Evolutionary conservation across 2,329 filamentous ascomycete species (phyloP).

Genomic region (Geosmithia flava): DNA sequence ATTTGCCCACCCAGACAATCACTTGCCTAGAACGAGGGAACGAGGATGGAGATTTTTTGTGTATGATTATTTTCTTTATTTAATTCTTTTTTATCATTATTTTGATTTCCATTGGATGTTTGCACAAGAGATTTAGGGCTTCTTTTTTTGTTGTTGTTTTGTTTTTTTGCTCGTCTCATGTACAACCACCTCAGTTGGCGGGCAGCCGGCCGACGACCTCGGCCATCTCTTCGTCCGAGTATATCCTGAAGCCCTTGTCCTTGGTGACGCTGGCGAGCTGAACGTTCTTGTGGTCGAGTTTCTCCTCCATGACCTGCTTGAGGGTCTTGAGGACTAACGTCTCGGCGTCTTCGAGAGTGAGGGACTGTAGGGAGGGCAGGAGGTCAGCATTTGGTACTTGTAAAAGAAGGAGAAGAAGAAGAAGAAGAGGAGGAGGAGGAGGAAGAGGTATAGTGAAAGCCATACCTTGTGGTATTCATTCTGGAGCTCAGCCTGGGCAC

Average conservation of each 20-base stretch:
- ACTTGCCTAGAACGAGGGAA: neutral
- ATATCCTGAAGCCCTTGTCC: slow-evolving; percentile 97
- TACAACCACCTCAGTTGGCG: slow-evolving; percentile 33
- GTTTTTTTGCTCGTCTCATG: slow-evolving; percentile 7
- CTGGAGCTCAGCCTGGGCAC: slow-evolving; percentile 93
- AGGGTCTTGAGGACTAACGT: slow-evolving; percentile 92
- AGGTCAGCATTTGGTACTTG: neutral
- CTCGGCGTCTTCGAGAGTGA: slow-evolving; percentile 87
- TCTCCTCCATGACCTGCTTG: slow-evolving; percentile 99
- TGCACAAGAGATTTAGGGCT: neutral
- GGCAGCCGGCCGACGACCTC: slow-evolving; percentile 75
- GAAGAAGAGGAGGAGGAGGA: neutral
- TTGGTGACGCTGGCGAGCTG: slow-evolving; percentile 96
- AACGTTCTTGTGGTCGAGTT: slow-evolving; percentile 96
- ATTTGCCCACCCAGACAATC: too few relatives aligned
- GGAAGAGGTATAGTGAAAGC: neutral
- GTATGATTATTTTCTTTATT: neutral
- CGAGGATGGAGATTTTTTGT: neutral
- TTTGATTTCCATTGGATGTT: neutral
- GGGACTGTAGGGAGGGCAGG: slow-evolving; percentile 40
- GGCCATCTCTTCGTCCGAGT: slow-evolving; percentile 95
- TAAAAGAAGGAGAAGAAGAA: too few relatives aligned
- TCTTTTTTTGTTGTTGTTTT: neutral
- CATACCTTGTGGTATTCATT: slow-evolving; percentile 89
- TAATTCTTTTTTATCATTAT: neutral